Conservation (phyloP, 2,329 filamentous ascomycete genomes). For the Aspergillus ochraceoroseus region DNA sequence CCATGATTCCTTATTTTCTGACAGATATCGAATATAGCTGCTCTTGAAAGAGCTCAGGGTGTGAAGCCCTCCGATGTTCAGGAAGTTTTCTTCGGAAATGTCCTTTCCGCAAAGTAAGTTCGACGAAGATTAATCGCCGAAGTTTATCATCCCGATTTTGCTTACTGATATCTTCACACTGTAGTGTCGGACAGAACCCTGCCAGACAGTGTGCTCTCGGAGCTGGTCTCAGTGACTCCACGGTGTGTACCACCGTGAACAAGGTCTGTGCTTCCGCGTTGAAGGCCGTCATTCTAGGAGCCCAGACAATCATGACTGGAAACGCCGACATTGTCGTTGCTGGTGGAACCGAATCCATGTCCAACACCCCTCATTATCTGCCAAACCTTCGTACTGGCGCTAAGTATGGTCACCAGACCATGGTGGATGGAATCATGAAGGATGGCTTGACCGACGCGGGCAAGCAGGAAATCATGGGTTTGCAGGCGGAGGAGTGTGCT, state of each 20-base stretch:
- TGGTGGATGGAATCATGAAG: slow-evolving; percentile 88
- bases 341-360: slow-evolving; percentile 97
- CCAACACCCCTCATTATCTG: slow-evolving; percentile 93
- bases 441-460: slow-evolving; percentile 88
- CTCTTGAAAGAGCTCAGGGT: slow-evolving; percentile 76
- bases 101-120: slow-evolving; percentile 84
- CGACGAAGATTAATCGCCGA: not conserved
- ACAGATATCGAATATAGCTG: slow-evolving; percentile 47
- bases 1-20: slow-evolving; percentile 6
- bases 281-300: slow-evolving; percentile 90
- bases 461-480: slow-evolving; percentile 94
- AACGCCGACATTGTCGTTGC: slow-evolving; percentile 90
- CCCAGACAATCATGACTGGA: slow-evolving; percentile 95
- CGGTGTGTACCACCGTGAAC: slow-evolving; percentile 90
- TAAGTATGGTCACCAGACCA: slow-evolving; percentile 87
- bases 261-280: slow-evolving; percentile 96
- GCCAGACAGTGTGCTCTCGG: slow-evolving; percentile 89
- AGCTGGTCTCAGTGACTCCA: slow-evolving; percentile 74
- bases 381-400: slow-evolving; percentile 77
- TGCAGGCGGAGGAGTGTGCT: slow-evolving; percentile 88
- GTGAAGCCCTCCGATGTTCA: slow-evolving; percentile 87
- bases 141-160: not conserved
- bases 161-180: slow-evolving; percentile 15
- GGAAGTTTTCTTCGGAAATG: slow-evolving; percentile 97
- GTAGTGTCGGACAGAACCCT: slow-evolving; percentile 88